Conservation (phyloP, 2,329 filamentous ascomycete genomes). For the Aspergillus thermomutatus region DNA sequence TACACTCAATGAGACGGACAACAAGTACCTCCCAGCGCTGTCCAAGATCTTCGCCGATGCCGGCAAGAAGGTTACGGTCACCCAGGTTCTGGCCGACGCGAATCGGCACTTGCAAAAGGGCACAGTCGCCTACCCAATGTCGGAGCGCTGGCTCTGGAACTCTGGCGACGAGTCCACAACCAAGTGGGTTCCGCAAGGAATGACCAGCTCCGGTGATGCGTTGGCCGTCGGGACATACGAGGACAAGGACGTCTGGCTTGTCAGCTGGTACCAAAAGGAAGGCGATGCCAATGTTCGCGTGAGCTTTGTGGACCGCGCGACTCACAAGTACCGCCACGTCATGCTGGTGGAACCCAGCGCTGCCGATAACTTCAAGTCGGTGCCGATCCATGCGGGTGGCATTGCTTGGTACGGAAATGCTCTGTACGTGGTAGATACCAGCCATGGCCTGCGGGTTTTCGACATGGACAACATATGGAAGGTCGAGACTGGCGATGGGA, state of each 20-base stretch:
- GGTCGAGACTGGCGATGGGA: conserved; percentile 28
- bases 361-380: conserved; percentile 30
- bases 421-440: conserved; percentile 36
- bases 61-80: conserved; percentile 12
- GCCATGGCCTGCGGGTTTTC: conserved; percentile 35
- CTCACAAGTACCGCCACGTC: conserved; percentile 31
- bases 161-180: conserved; percentile 30
- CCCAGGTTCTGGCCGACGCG: conserved; percentile 12
- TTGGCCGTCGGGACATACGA: conserved; percentile 28
- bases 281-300: conserved; percentile 26
- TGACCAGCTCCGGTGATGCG: conserved; percentile 35
- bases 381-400: conserved; percentile 35
- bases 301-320: conserved; percentile 31
- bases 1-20: conserved; percentile 14
- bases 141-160: conserved; percentile 17
- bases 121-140: conserved; percentile 2
- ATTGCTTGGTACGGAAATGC: conserved; percentile 37
- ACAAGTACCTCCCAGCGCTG: conserved; percentile 7
- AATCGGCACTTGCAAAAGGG: conserved; percentile 15
- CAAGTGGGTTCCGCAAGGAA: conserved; percentile 37
- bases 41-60: conserved; percentile 10
- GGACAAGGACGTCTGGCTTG: conserved; percentile 32
- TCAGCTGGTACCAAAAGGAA: conserved; percentile 34
- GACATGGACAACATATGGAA: conserved; percentile 37
- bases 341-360: conserved; percentile 34